Conservation (phyloP, 331 rosid genomes). For the Saraca asoca region DNA sequence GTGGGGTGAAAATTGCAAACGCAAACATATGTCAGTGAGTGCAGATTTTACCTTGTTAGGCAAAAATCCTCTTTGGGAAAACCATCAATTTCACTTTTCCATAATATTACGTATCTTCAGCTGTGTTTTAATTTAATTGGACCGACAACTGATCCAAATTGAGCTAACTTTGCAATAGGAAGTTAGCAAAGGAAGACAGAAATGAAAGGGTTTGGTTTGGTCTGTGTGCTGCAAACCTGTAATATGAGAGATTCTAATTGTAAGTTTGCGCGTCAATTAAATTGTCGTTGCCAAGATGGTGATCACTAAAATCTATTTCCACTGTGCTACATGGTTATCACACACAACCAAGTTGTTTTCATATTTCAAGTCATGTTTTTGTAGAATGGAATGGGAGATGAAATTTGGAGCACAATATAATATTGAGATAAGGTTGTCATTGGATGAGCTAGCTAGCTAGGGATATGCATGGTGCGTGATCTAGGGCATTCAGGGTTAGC, state of each 20-base stretch:
- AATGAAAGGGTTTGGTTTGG: conserved; percentile 10
- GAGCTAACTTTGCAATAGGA: neutral
- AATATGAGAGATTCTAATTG: too few species aligned
- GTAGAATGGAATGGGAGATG: too few species aligned
- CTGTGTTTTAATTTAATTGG: conserved; percentile 25
- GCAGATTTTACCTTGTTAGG: neutral
- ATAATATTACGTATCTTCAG: neutral
- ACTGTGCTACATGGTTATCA: too few species aligned
- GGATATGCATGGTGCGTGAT: conserved; percentile 43
- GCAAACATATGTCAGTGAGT: conserved; percentile 8
- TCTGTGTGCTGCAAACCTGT: conserved; percentile 12
- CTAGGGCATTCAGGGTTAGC: conserved; percentile 47
- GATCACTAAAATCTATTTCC: neutral
- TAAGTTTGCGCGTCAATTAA: too few species aligned
- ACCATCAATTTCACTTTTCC: neutral
- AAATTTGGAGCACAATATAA: too few species aligned
- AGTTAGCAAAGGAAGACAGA: neutral
- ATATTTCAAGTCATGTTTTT: too few species aligned
- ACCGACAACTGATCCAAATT: conserved; percentile 18
- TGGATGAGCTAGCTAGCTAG: neutral
- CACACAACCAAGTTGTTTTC: too few species aligned
- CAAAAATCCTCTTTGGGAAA: neutral
- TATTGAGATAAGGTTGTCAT: too few species aligned
- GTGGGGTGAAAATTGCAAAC: conserved; percentile 12
- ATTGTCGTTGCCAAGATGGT: neutral